A percentile compares a stretch with the other conserved stretches of the same genome.
These are phyloP conservation scores for Venustampulla echinocandica DNA, from an alignment of 495 filamentous ascomycete species.

Conservation along the genomic window DNA sequence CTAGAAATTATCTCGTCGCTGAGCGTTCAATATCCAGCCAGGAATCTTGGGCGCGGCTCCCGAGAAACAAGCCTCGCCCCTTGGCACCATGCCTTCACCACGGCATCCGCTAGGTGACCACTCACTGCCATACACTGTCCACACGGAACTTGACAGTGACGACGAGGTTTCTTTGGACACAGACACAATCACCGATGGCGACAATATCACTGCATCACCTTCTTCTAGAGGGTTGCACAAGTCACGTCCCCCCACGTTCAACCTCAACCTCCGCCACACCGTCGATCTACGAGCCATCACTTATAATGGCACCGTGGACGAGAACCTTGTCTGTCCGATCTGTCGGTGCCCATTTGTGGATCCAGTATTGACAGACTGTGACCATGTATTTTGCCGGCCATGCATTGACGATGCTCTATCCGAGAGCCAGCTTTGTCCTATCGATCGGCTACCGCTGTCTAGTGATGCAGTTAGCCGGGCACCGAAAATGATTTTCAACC, in stretches of 20 bases:
- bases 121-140: not conserved
- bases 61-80: not conserved
- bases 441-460: constrained; percentile 39
- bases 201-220: not conserved
- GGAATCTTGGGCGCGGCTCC: not conserved
- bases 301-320: constrained; percentile 59
- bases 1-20: too few species aligned
- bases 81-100: not conserved
- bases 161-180: not conserved
- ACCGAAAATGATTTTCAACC: constrained; percentile 39
- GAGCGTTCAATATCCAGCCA: too few species aligned
- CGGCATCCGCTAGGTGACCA: not conserved
- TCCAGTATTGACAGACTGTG: constrained; percentile 65
- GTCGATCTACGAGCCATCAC: constrained; percentile 63
- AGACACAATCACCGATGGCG: too few species aligned
- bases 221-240: not conserved
- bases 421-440: constrained; percentile 39
- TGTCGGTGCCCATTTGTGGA: constrained; percentile 67
- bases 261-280: constrained; percentile 11
- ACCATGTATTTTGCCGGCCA: constrained; percentile 64
- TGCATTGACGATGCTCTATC: constrained; percentile 56
- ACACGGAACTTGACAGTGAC: not conserved
- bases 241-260: not conserved
- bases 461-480: constrained; percentile 1
- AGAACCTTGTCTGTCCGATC: constrained; percentile 75